These are phyloP conservation scores for Omphalotus olearius DNA, from an alignment of 1,284 basidiomycete genomes.

Conservation along the genomic window DNA sequence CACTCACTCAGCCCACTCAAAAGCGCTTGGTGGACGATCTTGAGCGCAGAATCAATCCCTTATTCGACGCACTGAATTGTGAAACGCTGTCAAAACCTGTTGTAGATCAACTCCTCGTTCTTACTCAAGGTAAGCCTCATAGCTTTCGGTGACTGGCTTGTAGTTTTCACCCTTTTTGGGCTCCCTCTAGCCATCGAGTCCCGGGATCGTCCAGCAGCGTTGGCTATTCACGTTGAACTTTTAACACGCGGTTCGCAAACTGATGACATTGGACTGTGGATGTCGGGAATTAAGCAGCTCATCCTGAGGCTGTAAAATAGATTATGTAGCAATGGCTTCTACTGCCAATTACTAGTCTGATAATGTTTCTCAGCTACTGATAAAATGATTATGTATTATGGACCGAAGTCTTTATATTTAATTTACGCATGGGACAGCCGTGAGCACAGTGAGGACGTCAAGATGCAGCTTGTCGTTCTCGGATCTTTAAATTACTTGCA, in stretches of 20 bases:
- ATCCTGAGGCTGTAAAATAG: constrained; percentile 53
- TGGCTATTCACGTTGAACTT: constrained; percentile 77
- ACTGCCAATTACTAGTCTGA: too few species aligned
- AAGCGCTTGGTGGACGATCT: constrained; percentile 86
- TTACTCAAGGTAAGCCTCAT: constrained; percentile 57
- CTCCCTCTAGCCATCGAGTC: constrained; percentile 63
- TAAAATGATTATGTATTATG: too few species aligned
- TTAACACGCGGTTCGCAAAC: constrained; percentile 71
- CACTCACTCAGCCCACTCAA: constrained; percentile 61
- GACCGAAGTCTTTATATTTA: too few species aligned
- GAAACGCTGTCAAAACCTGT: constrained; percentile 76
- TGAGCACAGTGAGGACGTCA: too few species aligned
- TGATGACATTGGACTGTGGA: constrained; percentile 84
- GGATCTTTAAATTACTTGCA: not conserved
- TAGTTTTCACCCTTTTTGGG: constrained; percentile 10
- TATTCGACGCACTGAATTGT: constrained; percentile 92
- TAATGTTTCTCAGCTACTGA: too few species aligned
- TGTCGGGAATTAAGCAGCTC: constrained; percentile 83
- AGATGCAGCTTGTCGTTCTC: too few species aligned
- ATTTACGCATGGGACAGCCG: too few species aligned
- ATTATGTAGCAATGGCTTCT: too few species aligned
- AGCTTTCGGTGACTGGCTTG: constrained; percentile 4
- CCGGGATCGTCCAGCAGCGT: constrained; percentile 64
- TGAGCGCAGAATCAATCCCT: constrained; percentile 79
- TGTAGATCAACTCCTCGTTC: constrained; percentile 62